These are phyloP conservation scores for Cornus suecica DNA, from an alignment of 148 eudicot species.

Conservation along the genomic window DNA sequence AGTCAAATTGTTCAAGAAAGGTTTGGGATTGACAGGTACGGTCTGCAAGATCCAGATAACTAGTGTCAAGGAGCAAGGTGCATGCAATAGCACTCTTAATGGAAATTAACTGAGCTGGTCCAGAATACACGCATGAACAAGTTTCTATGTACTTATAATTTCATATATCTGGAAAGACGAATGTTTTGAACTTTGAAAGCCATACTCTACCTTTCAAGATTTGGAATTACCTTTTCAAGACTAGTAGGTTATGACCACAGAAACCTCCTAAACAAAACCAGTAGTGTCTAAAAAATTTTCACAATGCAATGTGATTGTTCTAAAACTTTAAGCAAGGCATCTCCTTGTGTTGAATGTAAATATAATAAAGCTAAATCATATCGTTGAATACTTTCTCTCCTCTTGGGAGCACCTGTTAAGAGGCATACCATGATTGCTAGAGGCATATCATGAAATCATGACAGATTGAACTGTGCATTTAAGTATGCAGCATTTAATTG, in stretches of 20 bases:
- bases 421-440: no score
- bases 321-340: neutral
- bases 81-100: neutral
- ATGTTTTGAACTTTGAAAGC: no score
- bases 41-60: conserved; percentile 39
- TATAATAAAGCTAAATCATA: no score
- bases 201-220: no score
- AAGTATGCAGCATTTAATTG: no score
- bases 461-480: no score
- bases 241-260: neutral
- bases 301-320: neutral
- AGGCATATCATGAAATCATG: no score
- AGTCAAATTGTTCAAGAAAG: conserved; percentile 69
- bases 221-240: no score
- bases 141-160: neutral
- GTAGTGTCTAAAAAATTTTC: neutral
- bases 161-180: no score
- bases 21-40: conserved; percentile 76
- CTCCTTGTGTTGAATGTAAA: neutral
- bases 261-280: neutral
- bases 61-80: neutral
- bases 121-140: no score
- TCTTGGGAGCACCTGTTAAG: neutral
- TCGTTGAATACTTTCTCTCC: neutral
- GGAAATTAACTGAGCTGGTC: neutral